phyloP scores from a whole-genome alignment of 2,329 filamentous ascomycete genomes.

The Septoria petroselini region DNA sequence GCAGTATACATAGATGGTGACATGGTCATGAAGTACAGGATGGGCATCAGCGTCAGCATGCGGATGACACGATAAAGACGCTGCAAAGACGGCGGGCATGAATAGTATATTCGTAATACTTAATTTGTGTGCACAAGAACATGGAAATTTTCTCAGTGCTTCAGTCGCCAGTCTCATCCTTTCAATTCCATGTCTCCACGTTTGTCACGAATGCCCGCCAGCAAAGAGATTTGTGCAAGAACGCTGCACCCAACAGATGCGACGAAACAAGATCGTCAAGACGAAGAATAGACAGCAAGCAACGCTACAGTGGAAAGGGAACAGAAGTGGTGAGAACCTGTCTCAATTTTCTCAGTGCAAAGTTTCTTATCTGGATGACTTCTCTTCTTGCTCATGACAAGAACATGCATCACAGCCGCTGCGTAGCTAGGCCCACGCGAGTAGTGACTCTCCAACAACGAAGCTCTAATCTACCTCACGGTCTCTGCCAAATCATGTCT shows the following conservation, averaged over 20 bases:
- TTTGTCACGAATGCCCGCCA: too few species aligned
- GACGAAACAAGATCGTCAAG: background rate
- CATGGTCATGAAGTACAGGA: background rate
- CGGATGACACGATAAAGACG: background rate
- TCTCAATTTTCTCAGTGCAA: constrained; percentile 11
- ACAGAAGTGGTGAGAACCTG: constrained; percentile 13
- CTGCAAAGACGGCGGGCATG: background rate
- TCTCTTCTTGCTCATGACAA: background rate
- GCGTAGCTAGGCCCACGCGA: constrained; percentile 4
- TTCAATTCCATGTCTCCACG: too few species aligned
- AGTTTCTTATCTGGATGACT: background rate
- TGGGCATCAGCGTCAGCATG: background rate
- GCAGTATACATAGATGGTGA: background rate
- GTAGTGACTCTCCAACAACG: background rate
- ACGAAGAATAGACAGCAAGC: background rate
- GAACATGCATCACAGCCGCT: constrained; percentile 2
- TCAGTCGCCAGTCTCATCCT: too few species aligned
- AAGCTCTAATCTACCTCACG: background rate
- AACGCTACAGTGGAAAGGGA: background rate
- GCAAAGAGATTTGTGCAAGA: too few species aligned
- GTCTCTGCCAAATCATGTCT: constrained; percentile 9
- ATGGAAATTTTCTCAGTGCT: too few species aligned
- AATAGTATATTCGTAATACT: constrained; percentile 1
- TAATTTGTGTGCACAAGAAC: background rate
- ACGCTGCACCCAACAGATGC: too few species aligned